Conservation (phyloP, 2,329 filamentous ascomycete genomes). For the Hypoxylon sp. region DNA sequence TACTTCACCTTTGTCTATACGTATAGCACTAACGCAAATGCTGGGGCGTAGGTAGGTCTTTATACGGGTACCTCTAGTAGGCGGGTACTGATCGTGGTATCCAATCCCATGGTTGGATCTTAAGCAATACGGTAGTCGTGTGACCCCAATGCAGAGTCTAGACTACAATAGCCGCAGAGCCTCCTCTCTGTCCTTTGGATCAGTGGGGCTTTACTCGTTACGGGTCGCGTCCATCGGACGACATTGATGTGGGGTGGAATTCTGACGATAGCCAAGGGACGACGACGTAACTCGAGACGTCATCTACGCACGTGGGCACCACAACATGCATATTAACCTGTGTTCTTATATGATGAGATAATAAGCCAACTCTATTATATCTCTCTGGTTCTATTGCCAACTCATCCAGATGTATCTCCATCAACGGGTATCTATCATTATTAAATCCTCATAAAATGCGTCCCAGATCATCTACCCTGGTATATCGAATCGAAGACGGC, state of each 20-base stretch:
- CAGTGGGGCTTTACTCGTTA: neutral
- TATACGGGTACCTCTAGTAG: neutral
- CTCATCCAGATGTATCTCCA: slow-evolving; percentile 21
- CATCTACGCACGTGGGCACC: neutral
- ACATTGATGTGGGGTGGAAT: neutral
- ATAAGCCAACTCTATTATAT: slow-evolving; percentile 14
- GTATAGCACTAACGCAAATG: no score
- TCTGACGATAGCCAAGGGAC: slow-evolving; percentile 8
- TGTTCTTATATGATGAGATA: neutral
- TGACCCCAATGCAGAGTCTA: neutral
- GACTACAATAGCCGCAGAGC: neutral
- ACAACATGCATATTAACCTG: neutral
- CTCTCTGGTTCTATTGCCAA: slow-evolving; percentile 17
- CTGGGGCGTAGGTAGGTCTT: no score
- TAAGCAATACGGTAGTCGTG: neutral
- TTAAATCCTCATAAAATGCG: slow-evolving; percentile 22
- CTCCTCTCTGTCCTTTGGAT: neutral
- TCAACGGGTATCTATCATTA: slow-evolving; percentile 41
- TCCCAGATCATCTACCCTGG: slow-evolving; percentile 37
- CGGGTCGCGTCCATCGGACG: neutral
- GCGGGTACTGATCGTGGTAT: no score
- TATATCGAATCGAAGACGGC: slow-evolving; percentile 25
- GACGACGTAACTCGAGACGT: neutral
- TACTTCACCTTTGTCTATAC: no score
- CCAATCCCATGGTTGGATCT: neutral